phyloP scores from a whole-genome alignment of 2,329 filamentous ascomycete species.

The Alternaria arbusti region DNA sequence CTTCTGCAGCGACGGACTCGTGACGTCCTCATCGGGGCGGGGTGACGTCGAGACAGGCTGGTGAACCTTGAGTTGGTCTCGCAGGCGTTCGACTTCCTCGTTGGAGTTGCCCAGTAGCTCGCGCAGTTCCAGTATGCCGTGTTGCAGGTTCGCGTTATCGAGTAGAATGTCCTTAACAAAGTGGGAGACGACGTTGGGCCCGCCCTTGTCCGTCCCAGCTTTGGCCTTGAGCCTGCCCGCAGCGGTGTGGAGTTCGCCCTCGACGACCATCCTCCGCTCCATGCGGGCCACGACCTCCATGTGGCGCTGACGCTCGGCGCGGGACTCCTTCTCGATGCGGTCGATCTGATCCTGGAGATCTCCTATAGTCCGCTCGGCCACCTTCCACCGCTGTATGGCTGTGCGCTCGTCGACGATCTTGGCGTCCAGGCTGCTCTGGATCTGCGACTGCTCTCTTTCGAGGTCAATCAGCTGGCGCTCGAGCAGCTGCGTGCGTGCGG shows the following conservation, averaged over 20 bases:
- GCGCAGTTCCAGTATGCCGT: constrained; percentile 87
- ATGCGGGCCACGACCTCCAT: constrained; percentile 80
- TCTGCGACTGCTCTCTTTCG: constrained; percentile 78
- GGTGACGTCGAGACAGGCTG: constrained; percentile 63
- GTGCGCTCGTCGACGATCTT: constrained; percentile 78
- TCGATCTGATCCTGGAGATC: constrained; percentile 88
- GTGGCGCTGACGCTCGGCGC: constrained; percentile 80
- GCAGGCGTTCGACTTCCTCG: constrained; percentile 86
- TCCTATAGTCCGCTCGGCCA: constrained; percentile 78
- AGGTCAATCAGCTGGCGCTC: constrained; percentile 80
- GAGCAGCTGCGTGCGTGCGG: constrained; percentile 75
- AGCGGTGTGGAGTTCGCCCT: constrained; percentile 80
- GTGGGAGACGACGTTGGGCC: constrained; percentile 81
- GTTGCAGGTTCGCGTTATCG: constrained; percentile 92
- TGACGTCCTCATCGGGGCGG: constrained; percentile 22
- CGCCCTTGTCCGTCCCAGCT: constrained; percentile 63
- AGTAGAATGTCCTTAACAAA: constrained; percentile 95
- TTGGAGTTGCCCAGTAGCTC: constrained; percentile 92
- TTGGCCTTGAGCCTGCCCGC: constrained; percentile 79
- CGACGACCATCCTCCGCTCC: constrained; percentile 81
- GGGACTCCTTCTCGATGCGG: constrained; percentile 82
- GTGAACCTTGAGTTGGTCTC: constrained; percentile 81
- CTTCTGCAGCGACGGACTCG: constrained; percentile 65
- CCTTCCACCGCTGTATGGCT: constrained; percentile 82
- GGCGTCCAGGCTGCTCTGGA: constrained; percentile 71